Evolutionary conservation across 192 early-diverging fungal species (phyloP), one percentile per base, ranked within the genome.

Genomic region (Entomortierella parvispora): DNA sequence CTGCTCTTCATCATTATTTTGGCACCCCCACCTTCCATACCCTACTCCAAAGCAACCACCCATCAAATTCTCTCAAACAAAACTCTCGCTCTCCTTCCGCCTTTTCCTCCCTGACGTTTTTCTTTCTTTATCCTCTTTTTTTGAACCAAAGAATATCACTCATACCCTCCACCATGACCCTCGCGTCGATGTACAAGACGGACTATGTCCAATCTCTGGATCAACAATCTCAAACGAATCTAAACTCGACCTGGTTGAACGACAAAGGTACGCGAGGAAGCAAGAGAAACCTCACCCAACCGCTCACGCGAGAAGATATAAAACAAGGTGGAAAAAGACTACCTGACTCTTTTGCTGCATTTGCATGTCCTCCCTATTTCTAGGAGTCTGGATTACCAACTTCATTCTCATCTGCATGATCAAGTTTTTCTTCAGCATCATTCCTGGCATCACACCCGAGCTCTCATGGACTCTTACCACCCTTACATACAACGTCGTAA

Each of bases 381-480:
- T 68, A 98, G 96, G 97, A 46, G 94, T 94, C 5, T 98, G 96
- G 94, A 83, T 94, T 33, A 93, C 94, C 42, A 91, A 94, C 69
- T 81, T 97, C 1, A 80, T 96, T 67, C 69, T 96, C 18, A 88
- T 97, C 56, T 76, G 93, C 11, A 64, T 87, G 22, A 81, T 96
- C 43, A 92, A 95, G 71, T 66, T 94, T 14, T 78, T 92, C 20
- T 92, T 95, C 62, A 87, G 90, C 10, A 87, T 93, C 32, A 88
- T 99, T 72, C 97, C 97, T 15, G 93, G 94, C 63, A 90, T 98
- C 33, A 92, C 94, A n/a, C 85, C 91, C 1, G 97, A 99, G 82
- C 85, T 93, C 22, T 89, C 94, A 54, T 99, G 97, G 97, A 98
- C 97, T 10, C 80, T 99, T 57, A 99, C 96, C 18, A 97, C 95